A percentile compares a stretch with the other conserved stretches of the same genome.
Evolutionary conservation across 1,284 basidiomycete genomes (phyloP).

Genomic region (Gymnopus androsaceus): DNA sequence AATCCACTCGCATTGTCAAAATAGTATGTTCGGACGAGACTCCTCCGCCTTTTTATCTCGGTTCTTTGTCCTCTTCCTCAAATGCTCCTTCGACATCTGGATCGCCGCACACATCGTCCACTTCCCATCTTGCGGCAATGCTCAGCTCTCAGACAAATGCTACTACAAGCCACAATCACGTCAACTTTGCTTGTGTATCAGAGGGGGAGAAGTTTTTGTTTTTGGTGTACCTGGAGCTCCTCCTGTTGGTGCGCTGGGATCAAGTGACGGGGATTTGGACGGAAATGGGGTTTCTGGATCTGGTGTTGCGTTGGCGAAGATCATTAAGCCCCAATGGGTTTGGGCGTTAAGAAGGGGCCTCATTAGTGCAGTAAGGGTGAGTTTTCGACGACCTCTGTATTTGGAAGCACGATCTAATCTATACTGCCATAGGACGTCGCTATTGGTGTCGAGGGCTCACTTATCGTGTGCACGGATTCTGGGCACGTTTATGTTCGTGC

Average conservation of each 20-base stretch:
- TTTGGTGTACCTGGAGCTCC: conserved; percentile 55
- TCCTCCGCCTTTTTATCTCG: conserved; percentile 11
- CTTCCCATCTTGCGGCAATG: conserved; percentile 6
- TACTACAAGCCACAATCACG: conserved; percentile 1
- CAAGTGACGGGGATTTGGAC: conserved; percentile 22
- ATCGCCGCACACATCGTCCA: not conserved
- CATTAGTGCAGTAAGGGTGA: conserved; percentile 79
- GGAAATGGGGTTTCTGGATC: conserved; percentile 34
- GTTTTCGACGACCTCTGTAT: conserved; percentile 26
- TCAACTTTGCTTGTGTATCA: conserved; percentile 78
- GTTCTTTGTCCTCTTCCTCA: conserved; percentile 4
- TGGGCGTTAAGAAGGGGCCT: conserved; percentile 84
- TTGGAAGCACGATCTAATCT: not conserved
- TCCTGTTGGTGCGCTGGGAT: conserved; percentile 13
- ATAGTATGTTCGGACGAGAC: conserved; percentile 80
- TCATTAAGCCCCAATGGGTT: conserved; percentile 83
- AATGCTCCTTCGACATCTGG: not conserved
- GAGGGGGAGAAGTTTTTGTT: conserved; percentile 91
- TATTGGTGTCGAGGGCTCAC: conserved; percentile 83
- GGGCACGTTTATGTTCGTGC: conserved; percentile 90
- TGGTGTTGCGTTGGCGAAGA: conserved; percentile 20
- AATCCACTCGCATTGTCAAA: conserved; percentile 77
- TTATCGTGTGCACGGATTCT: conserved; percentile 92
- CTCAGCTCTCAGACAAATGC: not conserved
- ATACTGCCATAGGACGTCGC: conserved; percentile 89